Percentiles rank a stretch among this genome's conserved stretches.
phyloP scores from a whole-genome alignment of 2,329 filamentous ascomycete genomes.

The Pestalotiopsis sp. region DNA sequence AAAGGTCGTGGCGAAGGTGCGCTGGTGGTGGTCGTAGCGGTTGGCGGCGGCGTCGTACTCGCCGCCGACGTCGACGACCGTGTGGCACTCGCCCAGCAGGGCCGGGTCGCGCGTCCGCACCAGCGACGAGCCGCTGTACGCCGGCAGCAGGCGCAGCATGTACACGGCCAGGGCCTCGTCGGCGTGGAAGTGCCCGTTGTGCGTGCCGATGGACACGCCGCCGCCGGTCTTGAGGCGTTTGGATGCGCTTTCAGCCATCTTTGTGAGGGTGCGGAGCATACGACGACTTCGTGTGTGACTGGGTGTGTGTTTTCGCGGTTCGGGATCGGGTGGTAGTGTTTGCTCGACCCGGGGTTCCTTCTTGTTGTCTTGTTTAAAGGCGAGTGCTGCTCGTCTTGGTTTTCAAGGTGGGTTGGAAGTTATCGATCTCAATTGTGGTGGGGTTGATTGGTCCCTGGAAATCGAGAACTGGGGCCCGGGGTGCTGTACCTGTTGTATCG shows the following conservation, averaged over 20 bases:
- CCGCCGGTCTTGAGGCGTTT: constrained; percentile 83
- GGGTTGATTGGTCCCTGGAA: constrained; percentile 10
- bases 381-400: neutral
- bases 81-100: constrained; percentile 81
- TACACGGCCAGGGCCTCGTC: constrained; percentile 97
- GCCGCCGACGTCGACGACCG: constrained; percentile 96
- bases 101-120: constrained; percentile 86
- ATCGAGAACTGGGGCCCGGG: neutral
- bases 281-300: neutral
- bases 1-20: constrained; percentile 84
- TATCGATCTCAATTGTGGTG: constrained; percentile 3
- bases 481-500: neutral
- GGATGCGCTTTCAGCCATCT: constrained; percentile 70
- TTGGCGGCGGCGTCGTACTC: constrained; percentile 78
- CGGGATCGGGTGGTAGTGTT: neutral
- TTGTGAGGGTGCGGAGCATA: constrained; percentile 27
- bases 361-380: neutral
- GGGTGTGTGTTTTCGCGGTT: neutral
- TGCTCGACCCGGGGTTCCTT: neutral
- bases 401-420: neutral
- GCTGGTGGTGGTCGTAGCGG: constrained; percentile 98
- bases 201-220: constrained; percentile 79
- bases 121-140: constrained; percentile 74
- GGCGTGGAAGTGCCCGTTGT: constrained; percentile 98
- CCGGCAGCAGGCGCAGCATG: constrained; percentile 86